Percentiles rank a stretch among this genome's conserved stretches.
Evolutionary conservation across 371 early-diverging fungal species (phyloP).

Genomic region (Homolaphlyctis polyrhiza): DNA sequence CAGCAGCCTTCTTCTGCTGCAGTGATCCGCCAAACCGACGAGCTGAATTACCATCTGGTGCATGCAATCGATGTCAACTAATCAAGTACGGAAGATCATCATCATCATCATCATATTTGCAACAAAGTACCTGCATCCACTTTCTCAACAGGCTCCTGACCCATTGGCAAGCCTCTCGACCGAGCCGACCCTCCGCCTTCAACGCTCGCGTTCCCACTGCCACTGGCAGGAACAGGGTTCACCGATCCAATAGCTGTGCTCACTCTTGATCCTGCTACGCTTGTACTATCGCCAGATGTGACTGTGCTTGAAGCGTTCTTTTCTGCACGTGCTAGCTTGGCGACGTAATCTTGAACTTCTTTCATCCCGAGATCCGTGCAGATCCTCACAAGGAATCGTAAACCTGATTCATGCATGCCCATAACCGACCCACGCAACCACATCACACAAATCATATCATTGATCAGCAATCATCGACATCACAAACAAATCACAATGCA

Average conservation of each 20-base stretch:
- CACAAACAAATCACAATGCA: too few species aligned
- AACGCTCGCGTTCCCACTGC: neutral
- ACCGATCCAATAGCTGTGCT: neutral
- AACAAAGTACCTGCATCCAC: too few species aligned
- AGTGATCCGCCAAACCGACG: neutral
- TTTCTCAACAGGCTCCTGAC: neutral
- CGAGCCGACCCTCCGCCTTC: neutral
- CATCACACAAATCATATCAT: too few species aligned
- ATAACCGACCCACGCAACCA: too few species aligned
- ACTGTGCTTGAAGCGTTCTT: conserved; percentile 6
- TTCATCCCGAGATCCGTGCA: conserved; percentile 50
- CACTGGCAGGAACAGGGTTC: neutral
- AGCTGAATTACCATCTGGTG: neutral
- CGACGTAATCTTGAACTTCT: conserved; percentile 39
- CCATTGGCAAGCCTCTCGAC: neutral
- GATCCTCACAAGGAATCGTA: conserved; percentile 50
- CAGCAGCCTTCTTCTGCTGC: neutral
- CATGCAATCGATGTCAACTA: neutral
- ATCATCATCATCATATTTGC: too few species aligned
- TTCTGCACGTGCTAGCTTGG: conserved; percentile 31
- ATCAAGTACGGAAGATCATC: too few species aligned
- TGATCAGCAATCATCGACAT: too few species aligned
- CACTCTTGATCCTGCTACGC: neutral
- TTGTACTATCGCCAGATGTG: neutral
- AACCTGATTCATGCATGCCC: conserved; percentile 33